Conservation (phyloP, 140 eudicot species). For the Cichorium intybus region DNA sequence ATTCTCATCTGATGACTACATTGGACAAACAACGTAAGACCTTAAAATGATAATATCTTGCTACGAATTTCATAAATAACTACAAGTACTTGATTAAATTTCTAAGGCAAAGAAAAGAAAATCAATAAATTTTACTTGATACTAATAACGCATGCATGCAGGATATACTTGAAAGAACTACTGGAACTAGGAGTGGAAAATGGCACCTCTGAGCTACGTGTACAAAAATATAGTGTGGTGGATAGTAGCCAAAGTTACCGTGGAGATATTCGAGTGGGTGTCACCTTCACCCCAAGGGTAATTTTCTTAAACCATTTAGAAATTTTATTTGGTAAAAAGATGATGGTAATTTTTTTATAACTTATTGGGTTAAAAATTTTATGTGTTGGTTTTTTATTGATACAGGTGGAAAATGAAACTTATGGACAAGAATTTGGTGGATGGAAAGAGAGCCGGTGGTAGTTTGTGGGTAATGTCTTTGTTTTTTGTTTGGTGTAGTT, state of each 20-base stretch:
- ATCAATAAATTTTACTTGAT: too few species aligned
- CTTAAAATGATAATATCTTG: not conserved
- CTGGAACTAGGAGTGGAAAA: slow-evolving; percentile 59
- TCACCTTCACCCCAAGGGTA: slow-evolving; percentile 62
- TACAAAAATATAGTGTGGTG: slow-evolving; percentile 53
- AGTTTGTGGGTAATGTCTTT: not conserved
- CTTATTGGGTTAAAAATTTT: not conserved
- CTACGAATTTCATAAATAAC: not conserved
- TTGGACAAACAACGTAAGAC: slow-evolving; percentile 73
- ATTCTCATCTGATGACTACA: slow-evolving; percentile 63
- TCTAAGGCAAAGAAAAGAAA: too few species aligned
- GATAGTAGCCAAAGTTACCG: slow-evolving; percentile 38
- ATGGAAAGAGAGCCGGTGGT: slow-evolving; percentile 56
- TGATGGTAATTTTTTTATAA: not conserved
- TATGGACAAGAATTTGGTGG: slow-evolving; percentile 57
- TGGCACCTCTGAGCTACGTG: slow-evolving; percentile 48
- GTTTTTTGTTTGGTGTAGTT: not conserved
- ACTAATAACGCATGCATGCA: slow-evolving; percentile 20
- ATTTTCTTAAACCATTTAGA: not conserved
- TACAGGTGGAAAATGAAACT: slow-evolving; percentile 38
- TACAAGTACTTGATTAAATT: not conserved
- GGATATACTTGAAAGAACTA: slow-evolving; percentile 71
- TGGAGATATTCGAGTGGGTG: slow-evolving; percentile 69
- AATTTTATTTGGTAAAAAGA: not conserved
- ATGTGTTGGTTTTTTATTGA: not conserved